These are phyloP conservation scores for Wickerhamiella azymoides DNA, from an alignment of 805 yeast species.

Conservation along the genomic window DNA sequence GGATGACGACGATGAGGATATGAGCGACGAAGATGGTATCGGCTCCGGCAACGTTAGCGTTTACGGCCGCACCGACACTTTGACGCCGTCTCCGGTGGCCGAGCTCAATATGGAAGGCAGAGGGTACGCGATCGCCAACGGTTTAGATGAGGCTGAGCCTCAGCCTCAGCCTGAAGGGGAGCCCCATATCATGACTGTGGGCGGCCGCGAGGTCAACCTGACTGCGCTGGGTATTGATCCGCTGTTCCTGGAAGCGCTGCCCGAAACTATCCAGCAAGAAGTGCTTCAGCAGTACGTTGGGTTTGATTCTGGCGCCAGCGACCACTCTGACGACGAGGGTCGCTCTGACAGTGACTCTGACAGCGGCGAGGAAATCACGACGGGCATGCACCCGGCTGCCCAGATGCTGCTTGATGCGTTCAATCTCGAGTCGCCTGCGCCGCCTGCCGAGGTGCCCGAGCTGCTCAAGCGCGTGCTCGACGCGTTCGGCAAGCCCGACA, in stretches of 20 bases:
- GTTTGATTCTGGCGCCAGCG: background rate
- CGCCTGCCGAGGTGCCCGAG: background rate
- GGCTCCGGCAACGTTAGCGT: too few species aligned
- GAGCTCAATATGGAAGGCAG: too few species aligned
- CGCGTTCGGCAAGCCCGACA: background rate
- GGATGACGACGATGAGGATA: background rate
- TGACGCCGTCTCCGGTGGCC: too few species aligned
- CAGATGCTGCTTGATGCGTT: background rate
- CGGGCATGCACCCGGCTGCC: background rate
- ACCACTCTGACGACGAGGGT: background rate
- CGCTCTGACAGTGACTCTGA: background rate
- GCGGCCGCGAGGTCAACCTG: constrained; percentile 7
- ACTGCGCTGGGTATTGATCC: constrained; percentile 9
- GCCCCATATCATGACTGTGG: constrained; percentile 1
- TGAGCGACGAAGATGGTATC: background rate
- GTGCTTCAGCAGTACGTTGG: constrained; percentile 1
- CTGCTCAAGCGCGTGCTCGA: background rate
- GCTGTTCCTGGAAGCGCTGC: constrained; percentile 7
- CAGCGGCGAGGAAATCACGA: background rate
- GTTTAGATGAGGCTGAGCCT: too few species aligned
- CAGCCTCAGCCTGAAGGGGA: background rate
- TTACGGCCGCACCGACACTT: too few species aligned
- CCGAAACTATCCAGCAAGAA: constrained; percentile 7
- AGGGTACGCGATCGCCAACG: background rate
- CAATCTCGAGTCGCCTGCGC: background rate